A percentile compares a stretch with the other conserved stretches of the same genome.
phyloP scores from a whole-genome alignment of 106 monocot species.

The Dactylorhiza incarnata region DNA sequence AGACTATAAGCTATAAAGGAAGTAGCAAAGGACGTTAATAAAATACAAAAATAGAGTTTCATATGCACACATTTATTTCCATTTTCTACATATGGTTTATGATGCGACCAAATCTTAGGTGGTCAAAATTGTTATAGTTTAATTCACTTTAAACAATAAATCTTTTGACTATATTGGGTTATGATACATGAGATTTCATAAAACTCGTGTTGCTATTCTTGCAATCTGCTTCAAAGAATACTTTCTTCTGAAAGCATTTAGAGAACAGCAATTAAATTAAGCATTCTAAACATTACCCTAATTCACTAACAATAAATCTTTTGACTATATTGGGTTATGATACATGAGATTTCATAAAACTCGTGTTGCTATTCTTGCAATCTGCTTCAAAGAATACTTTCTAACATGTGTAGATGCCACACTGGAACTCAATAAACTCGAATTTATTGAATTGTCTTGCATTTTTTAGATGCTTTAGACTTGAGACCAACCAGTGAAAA shows the following conservation, averaged over 20 bases:
- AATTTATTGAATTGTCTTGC: background rate
- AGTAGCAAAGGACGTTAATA: background rate
- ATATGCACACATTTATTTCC: background rate
- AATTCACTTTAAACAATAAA: too few species aligned
- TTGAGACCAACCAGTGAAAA: background rate
- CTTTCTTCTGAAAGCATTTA: background rate
- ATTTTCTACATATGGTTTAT: background rate
- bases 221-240: background rate
- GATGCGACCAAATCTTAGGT: too few species aligned
- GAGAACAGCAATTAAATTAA: background rate
- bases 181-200: background rate
- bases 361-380: background rate
- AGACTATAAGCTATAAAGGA: background rate
- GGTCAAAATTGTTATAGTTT: too few species aligned
- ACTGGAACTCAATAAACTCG: background rate
- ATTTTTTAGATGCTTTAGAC: background rate
- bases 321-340: too few species aligned
- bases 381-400: background rate
- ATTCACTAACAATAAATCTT: too few species aligned
- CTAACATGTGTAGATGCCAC: background rate
- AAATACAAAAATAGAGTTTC: background rate
- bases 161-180: too few species aligned
- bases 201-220: background rate
- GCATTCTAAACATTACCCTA: background rate
- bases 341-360: background rate